These are phyloP conservation scores for Acacia confusa DNA, from an alignment of 306 rosid species.

Conservation along the genomic window DNA sequence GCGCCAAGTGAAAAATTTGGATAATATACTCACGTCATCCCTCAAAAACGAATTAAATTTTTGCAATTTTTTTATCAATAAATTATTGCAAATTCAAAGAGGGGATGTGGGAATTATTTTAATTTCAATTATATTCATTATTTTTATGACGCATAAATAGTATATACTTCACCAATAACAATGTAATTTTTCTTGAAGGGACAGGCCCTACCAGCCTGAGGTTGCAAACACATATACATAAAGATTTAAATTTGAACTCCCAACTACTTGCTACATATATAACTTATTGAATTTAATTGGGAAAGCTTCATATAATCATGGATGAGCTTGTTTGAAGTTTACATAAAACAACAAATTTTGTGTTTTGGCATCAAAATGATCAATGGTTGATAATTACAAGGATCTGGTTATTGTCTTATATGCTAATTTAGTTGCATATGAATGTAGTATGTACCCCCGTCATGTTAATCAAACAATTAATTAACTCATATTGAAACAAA, in stretches of 20 bases:
- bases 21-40: not conserved
- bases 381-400: not conserved
- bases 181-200: too few relatives aligned
- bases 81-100: not conserved
- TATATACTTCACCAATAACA: not conserved
- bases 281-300: too few relatives aligned
- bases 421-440: not conserved
- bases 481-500: not conserved
- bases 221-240: too few relatives aligned
- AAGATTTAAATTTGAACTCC: not conserved
- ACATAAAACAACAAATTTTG: not conserved
- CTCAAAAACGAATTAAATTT: not conserved
- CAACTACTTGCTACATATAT: not conserved
- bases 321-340: not conserved
- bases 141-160: not conserved
- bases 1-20: not conserved
- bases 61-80: not conserved
- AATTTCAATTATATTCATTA: not conserved
- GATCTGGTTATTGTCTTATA: not conserved
- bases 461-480: not conserved
- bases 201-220: rapidly evolving
- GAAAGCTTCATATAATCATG: not conserved
- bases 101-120: not conserved
- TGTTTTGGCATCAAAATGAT: not conserved
- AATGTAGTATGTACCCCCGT: not conserved